These are phyloP conservation scores for Aspergillus unguis DNA, from an alignment of 2,329 filamentous ascomycete species.

Conservation along the genomic window DNA sequence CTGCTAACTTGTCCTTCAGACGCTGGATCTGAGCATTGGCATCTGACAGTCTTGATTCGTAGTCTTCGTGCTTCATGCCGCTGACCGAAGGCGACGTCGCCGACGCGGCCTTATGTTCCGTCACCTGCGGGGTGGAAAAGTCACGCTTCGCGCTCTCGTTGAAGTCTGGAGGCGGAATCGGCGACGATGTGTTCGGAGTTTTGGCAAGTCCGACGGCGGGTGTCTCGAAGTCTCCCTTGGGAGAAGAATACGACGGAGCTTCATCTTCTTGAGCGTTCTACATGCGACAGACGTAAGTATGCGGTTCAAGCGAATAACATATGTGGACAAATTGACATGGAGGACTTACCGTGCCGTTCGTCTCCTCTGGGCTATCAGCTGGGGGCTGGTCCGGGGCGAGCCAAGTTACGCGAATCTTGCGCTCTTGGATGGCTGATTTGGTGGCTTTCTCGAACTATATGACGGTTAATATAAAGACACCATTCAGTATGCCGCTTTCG, in stretches of 20 bases:
- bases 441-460: constrained; percentile 69
- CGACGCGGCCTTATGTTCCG: constrained; percentile 32
- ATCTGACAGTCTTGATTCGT: constrained; percentile 70
- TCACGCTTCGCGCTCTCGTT: constrained; percentile 35
- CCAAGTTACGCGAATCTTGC: constrained; percentile 92
- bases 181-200: constrained; percentile 31
- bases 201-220: constrained; percentile 45
- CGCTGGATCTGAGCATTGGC: constrained; percentile 70
- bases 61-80: constrained; percentile 52
- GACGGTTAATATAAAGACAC: constrained; percentile 7
- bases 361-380: constrained; percentile 23
- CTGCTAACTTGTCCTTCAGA: constrained; percentile 61
- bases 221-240: constrained; percentile 48
- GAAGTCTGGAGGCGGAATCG: constrained; percentile 36
- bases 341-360: constrained; percentile 38
- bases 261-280: constrained; percentile 41
- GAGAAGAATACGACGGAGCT: constrained; percentile 56
- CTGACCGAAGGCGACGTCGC: constrained; percentile 50
- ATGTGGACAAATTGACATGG: background rate
- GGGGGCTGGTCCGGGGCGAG: constrained; percentile 59
- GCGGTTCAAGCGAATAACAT: background rate
- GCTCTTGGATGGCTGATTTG: constrained; percentile 79
- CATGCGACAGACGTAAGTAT: constrained; percentile 10
- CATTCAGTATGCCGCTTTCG: background rate
- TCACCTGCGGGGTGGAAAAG: constrained; percentile 40